Evolutionary conservation across 1,284 basidiomycete species (phyloP).

Genomic region (Papiliotrema fonsecae): DNA sequence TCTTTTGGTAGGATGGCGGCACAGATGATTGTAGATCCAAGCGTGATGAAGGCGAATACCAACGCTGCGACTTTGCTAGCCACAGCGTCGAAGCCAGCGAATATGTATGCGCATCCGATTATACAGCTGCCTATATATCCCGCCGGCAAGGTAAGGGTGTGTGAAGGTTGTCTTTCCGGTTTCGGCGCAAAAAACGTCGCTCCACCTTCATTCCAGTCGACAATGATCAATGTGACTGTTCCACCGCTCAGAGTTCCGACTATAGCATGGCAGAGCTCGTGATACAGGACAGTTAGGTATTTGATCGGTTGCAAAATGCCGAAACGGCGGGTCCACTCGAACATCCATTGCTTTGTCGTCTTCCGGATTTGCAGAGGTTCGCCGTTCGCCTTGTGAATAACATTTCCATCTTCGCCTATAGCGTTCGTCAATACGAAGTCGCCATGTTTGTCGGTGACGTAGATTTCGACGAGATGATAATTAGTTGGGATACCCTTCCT

Average conservation of each 20-base stretch:
- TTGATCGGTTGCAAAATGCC: conserved; percentile 20
- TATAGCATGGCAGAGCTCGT: conserved; percentile 35
- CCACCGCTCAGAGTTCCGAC: conserved; percentile 24
- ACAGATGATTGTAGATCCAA: conserved; percentile 13
- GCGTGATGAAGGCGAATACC: conserved; percentile 4
- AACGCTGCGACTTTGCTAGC: conserved; percentile 19
- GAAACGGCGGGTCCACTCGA: not conserved
- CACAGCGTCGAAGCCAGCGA: conserved; percentile 23
- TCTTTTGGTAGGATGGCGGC: conserved; percentile 2
- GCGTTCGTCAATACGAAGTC: not conserved
- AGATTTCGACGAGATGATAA: not conserved
- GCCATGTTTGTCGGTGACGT: not conserved
- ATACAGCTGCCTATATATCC: conserved; percentile 34
- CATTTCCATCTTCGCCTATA: not conserved
- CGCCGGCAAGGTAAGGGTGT: conserved; percentile 21
- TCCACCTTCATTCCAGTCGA: conserved; percentile 15
- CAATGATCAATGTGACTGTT: not conserved
- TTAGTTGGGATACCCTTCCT: conserved; percentile 9
- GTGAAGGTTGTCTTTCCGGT: conserved; percentile 6
- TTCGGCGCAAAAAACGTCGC: conserved; percentile 8
- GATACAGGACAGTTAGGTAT: conserved; percentile 33
- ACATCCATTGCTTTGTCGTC: not conserved
- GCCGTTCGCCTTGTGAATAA: too few species aligned
- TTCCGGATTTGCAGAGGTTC: not conserved
- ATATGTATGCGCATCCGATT: conserved; percentile 25